Percentiles rank a stretch among this genome's conserved stretches.
Evolutionary conservation across 805 yeast species (phyloP).

Genomic region (Candida adriatica): DNA sequence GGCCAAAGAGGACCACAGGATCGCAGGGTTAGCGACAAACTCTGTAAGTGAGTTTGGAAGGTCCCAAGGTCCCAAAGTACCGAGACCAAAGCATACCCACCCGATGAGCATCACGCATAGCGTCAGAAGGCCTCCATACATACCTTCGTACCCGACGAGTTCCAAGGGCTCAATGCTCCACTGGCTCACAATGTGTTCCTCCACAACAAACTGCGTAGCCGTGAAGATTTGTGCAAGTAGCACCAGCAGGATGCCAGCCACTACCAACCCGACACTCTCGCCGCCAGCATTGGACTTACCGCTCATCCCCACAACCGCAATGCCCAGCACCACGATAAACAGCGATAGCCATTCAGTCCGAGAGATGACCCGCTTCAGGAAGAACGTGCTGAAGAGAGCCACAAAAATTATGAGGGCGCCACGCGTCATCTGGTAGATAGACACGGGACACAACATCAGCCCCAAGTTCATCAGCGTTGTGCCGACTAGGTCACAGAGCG

Average conservation of each 20-base stretch:
- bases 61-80: slow-evolving; percentile 43
- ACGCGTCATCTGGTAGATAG: slow-evolving; percentile 80
- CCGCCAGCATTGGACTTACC: slow-evolving; percentile 35
- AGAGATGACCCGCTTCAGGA: slow-evolving; percentile 48
- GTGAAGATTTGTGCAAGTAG: slow-evolving; percentile 58
- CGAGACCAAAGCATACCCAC: slow-evolving; percentile 33
- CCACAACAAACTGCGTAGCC: slow-evolving; percentile 73
- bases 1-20: slow-evolving; percentile 48
- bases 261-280: slow-evolving; percentile 18
- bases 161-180: slow-evolving; percentile 52
- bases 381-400: slow-evolving; percentile 60
- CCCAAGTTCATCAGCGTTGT: slow-evolving; percentile 78
- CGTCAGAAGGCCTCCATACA: slow-evolving; percentile 49
- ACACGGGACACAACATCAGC: slow-evolving; percentile 65
- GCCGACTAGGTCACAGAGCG: slow-evolving; percentile 63
- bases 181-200: slow-evolving; percentile 55
- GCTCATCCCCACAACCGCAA: slow-evolving; percentile 65
- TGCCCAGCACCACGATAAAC: slow-evolving; percentile 59
- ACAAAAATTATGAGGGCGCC: slow-evolving; percentile 74
- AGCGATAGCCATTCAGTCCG: slow-evolving; percentile 64
- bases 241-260: slow-evolving; percentile 53
- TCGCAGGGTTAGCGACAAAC: slow-evolving; percentile 34
- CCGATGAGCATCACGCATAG: slow-evolving; percentile 37
- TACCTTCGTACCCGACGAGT: slow-evolving; percentile 70
- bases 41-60: slow-evolving; percentile 42